phyloP scores from a whole-genome alignment of 345 rosid genomes.

The Zanthoxylum bungeanum region DNA sequence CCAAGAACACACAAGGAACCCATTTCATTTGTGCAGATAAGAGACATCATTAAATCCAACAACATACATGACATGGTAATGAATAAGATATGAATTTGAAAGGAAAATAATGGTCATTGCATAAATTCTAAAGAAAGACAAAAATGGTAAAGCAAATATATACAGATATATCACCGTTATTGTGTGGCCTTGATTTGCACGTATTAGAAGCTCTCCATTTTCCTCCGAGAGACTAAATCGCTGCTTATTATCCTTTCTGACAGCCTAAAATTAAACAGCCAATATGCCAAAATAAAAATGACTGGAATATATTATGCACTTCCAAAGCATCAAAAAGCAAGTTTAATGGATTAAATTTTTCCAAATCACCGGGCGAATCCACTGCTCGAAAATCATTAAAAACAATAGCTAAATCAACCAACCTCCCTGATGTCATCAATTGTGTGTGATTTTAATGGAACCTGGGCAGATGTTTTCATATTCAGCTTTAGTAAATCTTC shows the following conservation, averaged over 20 bases:
- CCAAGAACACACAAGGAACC: conserved; percentile 14
- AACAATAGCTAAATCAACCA: conserved; percentile 9
- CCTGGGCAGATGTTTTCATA: conserved; percentile 63
- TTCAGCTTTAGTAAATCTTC: conserved; percentile 65
- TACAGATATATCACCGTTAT: conserved; percentile 36
- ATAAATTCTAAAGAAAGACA: neutral
- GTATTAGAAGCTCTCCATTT: conserved; percentile 68
- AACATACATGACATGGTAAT: neutral
- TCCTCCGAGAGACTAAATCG: conserved; percentile 77
- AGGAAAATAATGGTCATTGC: neutral
- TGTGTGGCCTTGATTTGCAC: conserved; percentile 97
- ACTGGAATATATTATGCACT: neutral
- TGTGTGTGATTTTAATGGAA: conserved; percentile 64
- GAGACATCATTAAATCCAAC: neutral
- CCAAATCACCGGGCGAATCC: neutral
- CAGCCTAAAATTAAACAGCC: conserved; percentile 50
- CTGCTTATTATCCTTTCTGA: conserved; percentile 80
- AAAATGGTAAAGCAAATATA: neutral
- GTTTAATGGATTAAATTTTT: neutral
- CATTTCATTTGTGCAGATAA: neutral
- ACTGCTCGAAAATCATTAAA: neutral
- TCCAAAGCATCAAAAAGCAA: neutral
- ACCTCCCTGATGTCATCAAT: conserved; percentile 47
- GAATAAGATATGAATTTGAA: neutral
- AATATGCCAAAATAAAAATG: neutral